Conservation (phyloP, 2,329 filamentous ascomycete species). For the Trichothecium sympodiale region DNA sequence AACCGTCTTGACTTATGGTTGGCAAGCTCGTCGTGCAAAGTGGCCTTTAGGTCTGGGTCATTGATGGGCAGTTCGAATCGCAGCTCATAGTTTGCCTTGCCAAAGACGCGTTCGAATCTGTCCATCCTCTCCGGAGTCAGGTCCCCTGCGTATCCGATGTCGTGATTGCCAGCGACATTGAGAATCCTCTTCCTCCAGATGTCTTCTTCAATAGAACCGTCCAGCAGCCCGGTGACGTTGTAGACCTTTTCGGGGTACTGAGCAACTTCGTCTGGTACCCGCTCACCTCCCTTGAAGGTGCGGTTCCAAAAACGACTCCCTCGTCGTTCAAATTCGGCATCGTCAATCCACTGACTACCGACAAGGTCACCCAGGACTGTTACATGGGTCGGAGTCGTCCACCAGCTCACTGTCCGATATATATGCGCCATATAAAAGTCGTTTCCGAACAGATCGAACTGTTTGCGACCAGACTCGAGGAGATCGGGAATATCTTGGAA, state of each 20-base stretch:
- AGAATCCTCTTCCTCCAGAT: slow-evolving; percentile 70
- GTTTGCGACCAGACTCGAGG: slow-evolving; percentile 61
- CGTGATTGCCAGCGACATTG: slow-evolving; percentile 89
- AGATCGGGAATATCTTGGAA: slow-evolving; percentile 59
- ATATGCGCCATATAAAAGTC: slow-evolving; percentile 93
- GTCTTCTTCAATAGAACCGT: slow-evolving; percentile 28
- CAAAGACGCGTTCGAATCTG: slow-evolving; percentile 77
- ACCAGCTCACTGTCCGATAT: slow-evolving; percentile 75
- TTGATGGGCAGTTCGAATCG: slow-evolving; percentile 51
- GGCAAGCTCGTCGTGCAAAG: slow-evolving; percentile 26
- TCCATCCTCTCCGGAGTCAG: slow-evolving; percentile 63
- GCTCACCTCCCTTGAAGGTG: slow-evolving; percentile 59
- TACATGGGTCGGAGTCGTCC: slow-evolving; percentile 74
- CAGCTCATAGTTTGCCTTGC: slow-evolving; percentile 83
- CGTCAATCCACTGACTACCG: slow-evolving; percentile 88
- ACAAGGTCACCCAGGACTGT: slow-evolving; percentile 83
- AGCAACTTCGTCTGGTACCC: slow-evolving; percentile 48
- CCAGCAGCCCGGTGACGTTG: slow-evolving; percentile 37
- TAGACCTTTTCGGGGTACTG: slow-evolving; percentile 36
- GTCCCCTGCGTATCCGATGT: slow-evolving; percentile 92
- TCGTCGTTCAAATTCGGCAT: slow-evolving; percentile 70
- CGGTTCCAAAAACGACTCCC: slow-evolving; percentile 69
- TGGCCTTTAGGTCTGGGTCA: slow-evolving; percentile 25
- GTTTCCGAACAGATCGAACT: slow-evolving; percentile 81
- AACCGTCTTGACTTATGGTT: slow-evolving; percentile 37